Evolutionary conservation across 2,329 filamentous ascomycete species (phyloP), one percentile per base, ranked within the genome.

Genomic region (Reticulascus tulasneorum): DNA sequence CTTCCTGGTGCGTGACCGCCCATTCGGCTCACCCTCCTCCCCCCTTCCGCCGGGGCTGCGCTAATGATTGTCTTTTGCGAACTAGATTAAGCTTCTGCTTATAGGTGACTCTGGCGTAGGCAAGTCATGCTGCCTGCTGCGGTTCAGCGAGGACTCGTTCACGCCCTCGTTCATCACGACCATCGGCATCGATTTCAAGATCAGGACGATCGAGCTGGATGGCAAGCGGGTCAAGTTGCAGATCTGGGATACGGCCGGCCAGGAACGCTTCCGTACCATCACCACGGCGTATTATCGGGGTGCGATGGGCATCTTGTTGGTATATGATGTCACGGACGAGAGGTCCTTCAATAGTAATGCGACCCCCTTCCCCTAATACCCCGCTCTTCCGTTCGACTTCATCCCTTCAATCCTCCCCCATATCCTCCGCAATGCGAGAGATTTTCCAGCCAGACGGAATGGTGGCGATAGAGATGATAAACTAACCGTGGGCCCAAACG

Each of bases 161-260:
- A 96, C 90, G 35, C 90, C 90, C 27, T 94, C 88, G 53, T 96
- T 95, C 75, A 96, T 96, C 73, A 95, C 90, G 46, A 98, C 93
- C 46, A 98, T 98, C 67, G 93, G 93, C 52, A 97, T 98, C 72
- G 93, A 98, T 71, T 98, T 98, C 75, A 98, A 98, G 78, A 98
- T 98, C 62, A 81, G 93, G 51, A 98, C 93, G 48, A 98, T 98
- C 69, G 93, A 98, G 71, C 76, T 98, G 52, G 93, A 98, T 68
- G 91, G 91, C 62, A 98, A 98, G 79, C 80, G 91, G 46, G 93
- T 98, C 56, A 98, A 98, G 77, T 72, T 98, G 61, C 93, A 98
- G 73, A 98, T 98, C 68, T 98, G 93, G 93, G 93, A 98, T 60
- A 98, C 93, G 18, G 93, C 93, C 35, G 93, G 93, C 37, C 93